phyloP scores from a whole-genome alignment of 2,329 filamentous ascomycete genomes.

The Grosmannia penicillata region DNA sequence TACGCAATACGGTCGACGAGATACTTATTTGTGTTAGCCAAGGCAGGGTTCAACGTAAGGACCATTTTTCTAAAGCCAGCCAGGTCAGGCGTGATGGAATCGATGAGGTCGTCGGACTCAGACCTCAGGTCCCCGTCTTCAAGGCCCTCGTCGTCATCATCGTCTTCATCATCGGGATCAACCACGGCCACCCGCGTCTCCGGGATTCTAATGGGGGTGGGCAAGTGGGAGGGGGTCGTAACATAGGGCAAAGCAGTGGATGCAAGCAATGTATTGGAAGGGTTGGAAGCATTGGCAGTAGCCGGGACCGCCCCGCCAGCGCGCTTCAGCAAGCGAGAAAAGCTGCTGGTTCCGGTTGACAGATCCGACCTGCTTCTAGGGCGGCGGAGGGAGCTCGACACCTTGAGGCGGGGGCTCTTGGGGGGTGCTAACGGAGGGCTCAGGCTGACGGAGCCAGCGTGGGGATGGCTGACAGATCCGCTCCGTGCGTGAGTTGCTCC shows the following conservation, averaged over 20 bases:
- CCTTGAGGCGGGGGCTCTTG: constrained; percentile 33
- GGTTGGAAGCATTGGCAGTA: constrained; percentile 18
- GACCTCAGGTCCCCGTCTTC: constrained; percentile 48
- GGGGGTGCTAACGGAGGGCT: constrained; percentile 19
- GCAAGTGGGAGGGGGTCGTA: background rate
- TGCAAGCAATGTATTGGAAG: background rate
- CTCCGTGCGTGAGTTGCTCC: constrained; percentile 41
- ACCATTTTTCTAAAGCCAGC: constrained; percentile 68
- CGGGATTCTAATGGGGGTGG: constrained; percentile 5
- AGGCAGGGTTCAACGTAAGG: constrained; percentile 55
- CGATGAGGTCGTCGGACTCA: constrained; percentile 45
- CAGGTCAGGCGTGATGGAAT: constrained; percentile 55
- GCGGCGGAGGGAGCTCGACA: constrained; percentile 35
- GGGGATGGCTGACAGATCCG: constrained; percentile 37
- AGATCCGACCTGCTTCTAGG: constrained; percentile 40
- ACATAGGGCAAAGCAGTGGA: background rate
- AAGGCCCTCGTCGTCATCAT: constrained; percentile 42
- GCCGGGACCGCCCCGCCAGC: constrained; percentile 33
- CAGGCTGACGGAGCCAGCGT: constrained; percentile 18
- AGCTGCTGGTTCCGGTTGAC: constrained; percentile 27
- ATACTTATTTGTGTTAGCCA: constrained; percentile 39
- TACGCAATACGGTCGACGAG: constrained; percentile 70
- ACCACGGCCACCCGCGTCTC: constrained; percentile 5
- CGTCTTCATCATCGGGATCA: constrained; percentile 33
- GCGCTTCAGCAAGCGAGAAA: constrained; percentile 34